Base-by-base conservation (phyloP, 495 filamentous ascomycete species). In the Penicillium odoratum region DNA sequence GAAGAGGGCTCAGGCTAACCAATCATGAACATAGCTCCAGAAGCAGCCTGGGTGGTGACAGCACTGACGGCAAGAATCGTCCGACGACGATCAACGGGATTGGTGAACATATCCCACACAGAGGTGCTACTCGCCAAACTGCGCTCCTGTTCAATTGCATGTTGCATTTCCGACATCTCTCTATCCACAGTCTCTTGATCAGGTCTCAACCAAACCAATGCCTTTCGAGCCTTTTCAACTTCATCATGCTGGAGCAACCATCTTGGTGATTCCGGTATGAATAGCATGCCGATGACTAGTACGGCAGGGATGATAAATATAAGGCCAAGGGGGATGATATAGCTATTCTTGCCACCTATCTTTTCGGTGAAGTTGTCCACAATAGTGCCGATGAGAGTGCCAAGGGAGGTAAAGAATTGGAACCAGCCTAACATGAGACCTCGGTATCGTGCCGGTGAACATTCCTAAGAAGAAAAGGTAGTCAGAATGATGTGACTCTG, bases 181-280 rank as follows among this genome's bases (percentile, higher is more conserved):
- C 61, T 62, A 0, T 74, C 69, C 28, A 82, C 74, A 8, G 61
- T 66, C 18, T 78, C 66, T 30, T 73, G 65, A 34, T 70, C 70
- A 77, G 77, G 64, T 81, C 54, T 59, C 16, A 65, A 34, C 62
- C 62, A 65, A 7, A 53, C 36, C 29, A 62, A 47, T 8, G 83
- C 80, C 56, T 70, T 74, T 50, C 67, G 69, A 21, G 82, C 85
- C 49, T 81, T 69, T 5, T 80, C 81, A n/a, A 70, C 53, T 42
- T 72, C 73, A 7, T 78, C 76, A 42, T 75, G 69, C 45, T 77
- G 75, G 38, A 85, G 72, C 31, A 88, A 71, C 85, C 85, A 88
- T 38, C 85, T 79, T 0, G 85, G 85, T 6, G 81, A 83, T 60
- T 88, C 85, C 8, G 85, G 84, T 42, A 88, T 80, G 67, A 88